These are phyloP conservation scores for Sphagnum contortum DNA, from an alignment of 225 moss, liverwort and hornwort genomes.

Conservation along the genomic window DNA sequence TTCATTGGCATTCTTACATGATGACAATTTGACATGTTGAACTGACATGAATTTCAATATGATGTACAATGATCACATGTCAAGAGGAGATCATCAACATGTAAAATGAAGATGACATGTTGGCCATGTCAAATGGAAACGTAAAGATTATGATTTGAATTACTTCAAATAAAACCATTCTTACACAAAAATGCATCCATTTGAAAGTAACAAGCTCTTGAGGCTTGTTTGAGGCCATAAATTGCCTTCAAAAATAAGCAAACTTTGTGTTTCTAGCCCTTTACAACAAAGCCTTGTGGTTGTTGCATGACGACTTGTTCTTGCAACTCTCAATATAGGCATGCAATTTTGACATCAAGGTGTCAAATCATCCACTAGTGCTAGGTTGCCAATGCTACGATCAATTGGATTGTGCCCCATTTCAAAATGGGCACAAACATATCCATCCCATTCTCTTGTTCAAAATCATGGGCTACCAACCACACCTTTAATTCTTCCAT, in stretches of 20 bases:
- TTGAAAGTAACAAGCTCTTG: neutral
- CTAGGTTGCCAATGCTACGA: neutral
- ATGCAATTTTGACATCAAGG: neutral
- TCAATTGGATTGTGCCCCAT: neutral
- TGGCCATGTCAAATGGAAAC: neutral
- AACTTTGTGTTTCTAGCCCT: neutral
- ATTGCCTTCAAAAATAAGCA: neutral
- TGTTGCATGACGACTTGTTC: neutral
- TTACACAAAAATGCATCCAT: neutral
- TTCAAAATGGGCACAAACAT: neutral
- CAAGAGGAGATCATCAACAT: neutral
- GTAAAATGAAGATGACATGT: neutral
- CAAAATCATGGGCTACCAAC: neutral
- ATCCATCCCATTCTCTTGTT: neutral
- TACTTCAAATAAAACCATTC: neutral
- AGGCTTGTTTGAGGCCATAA: conserved; percentile 1
- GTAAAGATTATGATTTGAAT: neutral
- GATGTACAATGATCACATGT: neutral
- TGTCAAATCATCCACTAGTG: neutral
- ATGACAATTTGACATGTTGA: neutral
- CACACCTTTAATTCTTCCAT: neutral
- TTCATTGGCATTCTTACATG: neutral
- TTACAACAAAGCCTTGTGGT: neutral
- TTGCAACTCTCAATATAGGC: neutral
- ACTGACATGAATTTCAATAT: neutral